These are phyloP conservation scores for Talaromyces atroroseus DNA, from an alignment of 2,329 filamentous ascomycete species.

Conservation along the genomic window DNA sequence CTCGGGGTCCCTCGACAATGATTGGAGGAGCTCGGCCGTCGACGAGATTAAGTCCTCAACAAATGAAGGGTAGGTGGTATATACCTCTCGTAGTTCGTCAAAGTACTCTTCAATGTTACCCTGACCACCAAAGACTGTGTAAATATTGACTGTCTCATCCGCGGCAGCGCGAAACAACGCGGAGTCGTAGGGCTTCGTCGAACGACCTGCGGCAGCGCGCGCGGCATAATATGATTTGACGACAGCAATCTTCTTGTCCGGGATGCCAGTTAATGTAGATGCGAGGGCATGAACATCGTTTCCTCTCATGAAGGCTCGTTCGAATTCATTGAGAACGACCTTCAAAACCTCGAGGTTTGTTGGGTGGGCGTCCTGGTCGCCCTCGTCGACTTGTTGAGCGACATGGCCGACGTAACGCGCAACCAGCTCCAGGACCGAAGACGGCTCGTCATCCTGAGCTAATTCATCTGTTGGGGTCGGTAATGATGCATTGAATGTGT, in stretches of 20 bases:
- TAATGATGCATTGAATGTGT: slow-evolving; percentile 77
- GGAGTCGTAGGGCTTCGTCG: slow-evolving; percentile 88
- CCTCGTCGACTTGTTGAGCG: slow-evolving; percentile 81
- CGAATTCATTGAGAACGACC: slow-evolving; percentile 89
- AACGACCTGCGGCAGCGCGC: slow-evolving; percentile 73
- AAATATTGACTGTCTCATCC: slow-evolving; percentile 77
- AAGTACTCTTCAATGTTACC: slow-evolving; percentile 99
- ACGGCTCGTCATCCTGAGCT: slow-evolving; percentile 98
- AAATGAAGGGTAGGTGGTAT: slow-evolving; percentile 85
- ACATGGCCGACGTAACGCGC: slow-evolving; percentile 90
- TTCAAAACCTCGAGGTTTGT: slow-evolving; percentile 91
- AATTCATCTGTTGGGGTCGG: slow-evolving; percentile 93
- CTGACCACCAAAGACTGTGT: slow-evolving; percentile 93
- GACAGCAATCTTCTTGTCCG: slow-evolving; percentile 84
- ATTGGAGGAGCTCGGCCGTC: slow-evolving; percentile 82
- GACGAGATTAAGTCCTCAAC: slow-evolving; percentile 76
- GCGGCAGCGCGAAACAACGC: slow-evolving; percentile 83
- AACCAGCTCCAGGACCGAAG: slow-evolving; percentile 85
- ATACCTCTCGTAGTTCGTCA: slow-evolving; percentile 88
- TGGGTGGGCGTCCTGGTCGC: slow-evolving; percentile 81
- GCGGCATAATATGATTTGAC: slow-evolving; percentile 89
- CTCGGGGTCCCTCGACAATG: slow-evolving; percentile 71
- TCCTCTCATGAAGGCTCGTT: slow-evolving; percentile 86
- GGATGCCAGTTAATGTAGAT: slow-evolving; percentile 79
- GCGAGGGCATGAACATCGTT: slow-evolving; percentile 95